phyloP scores from a whole-genome alignment of 352 stramenopile species.

The Phytopythium kandeliae region DNA sequence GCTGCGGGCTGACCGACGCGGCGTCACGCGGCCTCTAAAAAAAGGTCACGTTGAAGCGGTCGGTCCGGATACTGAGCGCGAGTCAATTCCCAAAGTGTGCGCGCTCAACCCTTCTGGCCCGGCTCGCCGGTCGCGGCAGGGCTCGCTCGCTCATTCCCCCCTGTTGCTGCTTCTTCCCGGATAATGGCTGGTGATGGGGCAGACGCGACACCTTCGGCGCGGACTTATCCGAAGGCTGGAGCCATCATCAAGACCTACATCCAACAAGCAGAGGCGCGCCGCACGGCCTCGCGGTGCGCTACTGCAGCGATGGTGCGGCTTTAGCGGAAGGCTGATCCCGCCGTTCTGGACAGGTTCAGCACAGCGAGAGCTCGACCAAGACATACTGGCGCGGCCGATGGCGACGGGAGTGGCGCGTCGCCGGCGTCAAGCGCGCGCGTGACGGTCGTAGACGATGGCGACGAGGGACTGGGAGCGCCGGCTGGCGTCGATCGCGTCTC shows the following conservation, averaged over 20 bases:
- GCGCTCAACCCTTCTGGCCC: too few relatives aligned
- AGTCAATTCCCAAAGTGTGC: neutral
- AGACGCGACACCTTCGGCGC: too few relatives aligned
- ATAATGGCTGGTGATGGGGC: too few relatives aligned
- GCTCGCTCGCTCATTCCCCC: too few relatives aligned
- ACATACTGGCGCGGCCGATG: neutral
- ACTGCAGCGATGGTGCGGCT: neutral
- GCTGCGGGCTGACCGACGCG: neutral
- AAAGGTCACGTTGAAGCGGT: neutral
- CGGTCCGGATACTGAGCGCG: neutral
- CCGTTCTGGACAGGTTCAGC: neutral
- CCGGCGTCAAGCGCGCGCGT: neutral
- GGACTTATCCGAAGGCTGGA: constrained; percentile 15
- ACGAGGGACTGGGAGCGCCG: neutral
- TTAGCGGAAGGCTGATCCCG: neutral
- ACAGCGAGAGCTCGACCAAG: neutral
- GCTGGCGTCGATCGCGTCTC: neutral
- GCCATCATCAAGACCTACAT: constrained; percentile 46
- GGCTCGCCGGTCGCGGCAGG: too few relatives aligned
- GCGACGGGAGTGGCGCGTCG: neutral
- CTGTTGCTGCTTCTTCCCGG: too few relatives aligned
- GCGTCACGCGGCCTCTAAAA: constrained; percentile 2
- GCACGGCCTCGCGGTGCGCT: constrained; percentile 25
- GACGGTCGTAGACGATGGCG: neutral
- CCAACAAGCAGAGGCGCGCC: constrained; percentile 34